Evolutionary conservation across 129 eudicot species (phyloP), one percentile per base, ranked within the genome.

Genomic region (Kitagawia praeruptora): DNA sequence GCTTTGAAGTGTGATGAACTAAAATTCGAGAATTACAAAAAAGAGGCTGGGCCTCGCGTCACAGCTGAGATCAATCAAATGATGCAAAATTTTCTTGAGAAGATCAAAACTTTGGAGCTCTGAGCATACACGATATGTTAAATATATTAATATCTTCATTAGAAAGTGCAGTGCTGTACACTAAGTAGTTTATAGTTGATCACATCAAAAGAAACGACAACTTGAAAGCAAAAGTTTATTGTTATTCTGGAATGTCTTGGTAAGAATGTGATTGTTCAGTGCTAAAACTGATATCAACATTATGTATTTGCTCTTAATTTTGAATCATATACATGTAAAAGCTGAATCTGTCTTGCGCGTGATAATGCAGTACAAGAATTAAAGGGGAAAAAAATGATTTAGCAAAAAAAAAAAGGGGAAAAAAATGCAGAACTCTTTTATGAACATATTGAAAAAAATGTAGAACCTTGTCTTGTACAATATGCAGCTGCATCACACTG

Each of bases 1-100:
- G 98, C 98, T 38, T 82, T 92, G 74, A 92, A 86, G 83, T 87
- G 93, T 80, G 98, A 92, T 53, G 90, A 92, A 69, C 79, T 79
- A 82, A 91, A 92, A 80, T 89, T 88, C 73, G 94, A 90, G 78
- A 89, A 90, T 9, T 84, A 87, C 85, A 90, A 94, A 81, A 88
- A 81, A 77, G 74, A 77, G 8, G 81, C 82, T 34, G 90, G 91
- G 31, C 86, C 31, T 74, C 85, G 80, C 28, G 76, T 85, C 77
- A 81, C 90, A 42, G 86, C 84, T 54, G 91, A 82, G 73, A 79
- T 84, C 58, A 84, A 81, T 34, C 86, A 84, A 73, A 89, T 86
- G 39, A 87, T 87, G 93, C 90, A 83, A 71, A 92, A 90, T 82
- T 87, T 72, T 81, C 93, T 95, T 79, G 97, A 87, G 87, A 92